Conservation (phyloP, 176 grass and related monocot species). For the Hordeum marinum region DNA sequence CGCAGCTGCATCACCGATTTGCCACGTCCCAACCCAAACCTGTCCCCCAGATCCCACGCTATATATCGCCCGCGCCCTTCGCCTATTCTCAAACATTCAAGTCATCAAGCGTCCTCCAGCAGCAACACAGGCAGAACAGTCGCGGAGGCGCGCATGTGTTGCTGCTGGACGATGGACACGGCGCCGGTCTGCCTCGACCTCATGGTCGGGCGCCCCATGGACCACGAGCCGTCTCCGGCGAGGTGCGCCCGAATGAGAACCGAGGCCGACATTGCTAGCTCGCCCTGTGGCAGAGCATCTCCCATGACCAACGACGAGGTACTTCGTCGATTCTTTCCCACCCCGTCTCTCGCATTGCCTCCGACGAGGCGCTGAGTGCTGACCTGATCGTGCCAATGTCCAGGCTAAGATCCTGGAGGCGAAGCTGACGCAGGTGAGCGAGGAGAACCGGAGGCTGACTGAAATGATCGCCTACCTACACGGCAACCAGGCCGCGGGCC, state of each 20-base stretch:
- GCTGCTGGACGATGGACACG: constrained; percentile 32
- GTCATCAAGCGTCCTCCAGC: too few species aligned
- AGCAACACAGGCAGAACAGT: too few species aligned
- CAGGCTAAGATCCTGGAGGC: constrained; percentile 40
- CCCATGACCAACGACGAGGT: constrained; percentile 29
- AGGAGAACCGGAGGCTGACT: constrained; percentile 60
- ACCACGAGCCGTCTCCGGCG: neutral
- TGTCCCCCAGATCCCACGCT: neutral
- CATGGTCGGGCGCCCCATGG: constrained; percentile 38
- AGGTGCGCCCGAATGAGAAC: neutral
- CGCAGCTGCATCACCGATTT: too few species aligned
- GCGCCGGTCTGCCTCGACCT: constrained; percentile 61
- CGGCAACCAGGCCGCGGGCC: constrained; percentile 1
- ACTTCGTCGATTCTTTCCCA: neutral
- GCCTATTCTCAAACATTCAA: neutral
- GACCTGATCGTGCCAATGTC: neutral
- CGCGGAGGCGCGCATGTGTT: neutral
- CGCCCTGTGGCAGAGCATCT: neutral
- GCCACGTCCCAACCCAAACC: neutral
- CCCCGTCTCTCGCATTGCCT: neutral
- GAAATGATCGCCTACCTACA: constrained; percentile 40
- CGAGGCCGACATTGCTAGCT: neutral
- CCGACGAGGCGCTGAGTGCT: neutral
- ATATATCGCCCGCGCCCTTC: neutral
- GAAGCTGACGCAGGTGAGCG: constrained; percentile 45